phyloP scores from a whole-genome alignment of 1,139 yeast genomes.

The Suhomyces atakaporum region DNA sequence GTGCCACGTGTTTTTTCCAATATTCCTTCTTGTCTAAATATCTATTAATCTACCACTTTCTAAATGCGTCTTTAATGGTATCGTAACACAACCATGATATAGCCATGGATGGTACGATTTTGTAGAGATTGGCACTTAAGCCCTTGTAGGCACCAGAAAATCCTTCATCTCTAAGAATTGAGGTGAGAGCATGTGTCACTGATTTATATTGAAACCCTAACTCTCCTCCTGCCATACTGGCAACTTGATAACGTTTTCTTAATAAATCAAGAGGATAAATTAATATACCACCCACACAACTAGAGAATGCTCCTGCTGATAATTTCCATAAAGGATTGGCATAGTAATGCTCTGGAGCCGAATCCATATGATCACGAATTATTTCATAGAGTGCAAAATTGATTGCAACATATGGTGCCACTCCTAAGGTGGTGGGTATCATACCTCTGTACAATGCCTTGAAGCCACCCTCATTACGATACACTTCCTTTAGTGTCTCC shows the following conservation, averaged over 20 bases:
- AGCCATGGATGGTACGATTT: conserved; percentile 94
- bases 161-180: conserved; percentile 76
- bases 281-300: conserved; percentile 71
- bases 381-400: conserved; percentile 90
- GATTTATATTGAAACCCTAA: conserved; percentile 79
- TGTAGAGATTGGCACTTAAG: conserved; percentile 81
- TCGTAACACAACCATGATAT: conserved; percentile 92
- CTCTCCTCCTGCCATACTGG: conserved; percentile 75
- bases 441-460: conserved; percentile 80
- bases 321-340: conserved; percentile 59
- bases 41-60: conserved; percentile 28
- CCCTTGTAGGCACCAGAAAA: conserved; percentile 84
- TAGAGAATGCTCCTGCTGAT: conserved; percentile 75
- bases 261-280: conserved; percentile 91
- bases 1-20: no score
- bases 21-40: neutral
- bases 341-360: conserved; percentile 33
- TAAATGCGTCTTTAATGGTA: conserved; percentile 48
- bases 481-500: conserved; percentile 59
- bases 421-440: conserved; percentile 87
- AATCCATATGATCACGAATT: conserved; percentile 58
- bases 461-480: conserved; percentile 78
- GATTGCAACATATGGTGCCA: conserved; percentile 93
- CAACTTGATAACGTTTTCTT: conserved; percentile 87
- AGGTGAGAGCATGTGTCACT: conserved; percentile 67